phyloP scores from a whole-genome alignment of 306 rosid genomes.

The Lotus japonicus region DNA sequence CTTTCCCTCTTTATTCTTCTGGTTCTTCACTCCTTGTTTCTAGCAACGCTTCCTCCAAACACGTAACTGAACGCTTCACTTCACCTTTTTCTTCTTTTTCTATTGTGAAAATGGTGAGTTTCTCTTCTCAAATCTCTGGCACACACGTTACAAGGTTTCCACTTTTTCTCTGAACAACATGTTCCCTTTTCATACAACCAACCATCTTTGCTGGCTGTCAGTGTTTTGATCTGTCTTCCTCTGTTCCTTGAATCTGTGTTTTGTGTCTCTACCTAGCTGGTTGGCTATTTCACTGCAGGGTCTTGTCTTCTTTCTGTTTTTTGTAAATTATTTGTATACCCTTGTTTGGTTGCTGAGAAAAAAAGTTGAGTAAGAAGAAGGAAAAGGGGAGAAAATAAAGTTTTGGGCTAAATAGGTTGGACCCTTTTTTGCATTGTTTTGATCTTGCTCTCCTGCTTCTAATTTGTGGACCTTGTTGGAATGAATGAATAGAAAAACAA shows the following conservation, averaged over 20 bases:
- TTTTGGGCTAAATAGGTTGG: conserved; percentile 8
- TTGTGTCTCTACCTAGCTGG: too few relatives aligned
- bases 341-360: conserved; percentile 31
- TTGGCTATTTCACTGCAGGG: too few relatives aligned
- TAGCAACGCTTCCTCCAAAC: conserved; percentile 15
- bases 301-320: too few relatives aligned
- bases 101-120: conserved; percentile 30
- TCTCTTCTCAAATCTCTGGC: neutral
- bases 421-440: conserved; percentile 3
- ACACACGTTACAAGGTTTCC: conserved; percentile 5
- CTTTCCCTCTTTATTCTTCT: conserved; percentile 21
- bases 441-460: conserved; percentile 10
- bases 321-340: too few relatives aligned
- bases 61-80: conserved; percentile 15
- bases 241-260: conserved; percentile 18
- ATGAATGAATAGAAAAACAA: conserved; percentile 7
- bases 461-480: neutral
- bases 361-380: conserved; percentile 8
- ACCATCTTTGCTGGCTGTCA: conserved; percentile 1
- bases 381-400: conserved; percentile 4
- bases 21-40: neutral
- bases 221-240: conserved; percentile 19
- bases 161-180: too few relatives aligned
- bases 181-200: conserved; percentile 19
- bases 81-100: neutral